Base-by-base conservation (phyloP, 2,329 filamentous ascomycete genomes). In the Orbilia ellipsospora region DNA sequence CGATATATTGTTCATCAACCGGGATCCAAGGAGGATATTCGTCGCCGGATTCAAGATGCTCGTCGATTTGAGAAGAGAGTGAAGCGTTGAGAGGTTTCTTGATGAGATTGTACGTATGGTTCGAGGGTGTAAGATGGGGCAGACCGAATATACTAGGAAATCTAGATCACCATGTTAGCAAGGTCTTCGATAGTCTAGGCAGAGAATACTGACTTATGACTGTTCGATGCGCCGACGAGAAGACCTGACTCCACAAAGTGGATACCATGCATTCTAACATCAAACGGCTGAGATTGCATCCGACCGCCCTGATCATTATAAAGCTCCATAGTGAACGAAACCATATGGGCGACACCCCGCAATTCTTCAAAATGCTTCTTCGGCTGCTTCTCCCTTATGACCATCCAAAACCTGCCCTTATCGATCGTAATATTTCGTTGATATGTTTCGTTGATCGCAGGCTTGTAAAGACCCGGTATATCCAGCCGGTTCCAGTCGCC, bases 91-190 rank as follows among this genome's bases (percentile, higher is more conserved):
- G 85, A 15, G 96, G 83, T 60, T 84, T 84, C 80, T 83, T 90
- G 2, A 83, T 80, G 0, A 80, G 77, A 4, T 81, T 82, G 78
- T 88, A 90, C 1, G 85, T 83, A 67, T 84, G 83, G 20, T 84
- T 80, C 4, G 86, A 87, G 15, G 92, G 87, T 0, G 91, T 86
- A 61, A 99, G 86, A 82, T 98, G 93, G 26, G 95, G 94, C 55
- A 98, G 84, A 1, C 90, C 91, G 81, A 96, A 96, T 67, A 98
- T 90, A 51, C 95, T 94, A n/a, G 90, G 89, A 80, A 95, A 87
- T 18, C 70, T 74, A 2, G 3, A 68, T 48, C 57, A 44, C 13
- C 48, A 70, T n/a, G 50, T 70, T 67, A 72, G 8, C 26, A 31
- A n/a, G 18, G 36, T 10, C 26, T 57, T 26, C 2, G n/a, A 36